Conservation (phyloP, 805 yeast species). For the Hanseniaspora occidentalis region DNA sequence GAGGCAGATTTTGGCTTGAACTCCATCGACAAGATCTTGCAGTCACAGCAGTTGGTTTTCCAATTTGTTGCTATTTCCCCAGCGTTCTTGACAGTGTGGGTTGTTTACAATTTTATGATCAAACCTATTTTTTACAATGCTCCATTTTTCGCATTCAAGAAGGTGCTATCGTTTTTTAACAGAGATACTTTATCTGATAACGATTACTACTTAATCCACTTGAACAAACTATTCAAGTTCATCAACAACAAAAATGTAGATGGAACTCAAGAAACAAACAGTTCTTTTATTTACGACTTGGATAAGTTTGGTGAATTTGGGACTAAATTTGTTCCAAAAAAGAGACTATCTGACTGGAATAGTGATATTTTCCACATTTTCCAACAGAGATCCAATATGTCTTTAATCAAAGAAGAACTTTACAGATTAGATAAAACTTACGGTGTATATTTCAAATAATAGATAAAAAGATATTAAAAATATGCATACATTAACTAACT, state of each 20-base stretch:
- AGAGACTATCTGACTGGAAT: constrained; percentile 40
- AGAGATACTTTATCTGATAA: background rate
- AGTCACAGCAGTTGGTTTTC: constrained; percentile 89
- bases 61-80: constrained; percentile 88
- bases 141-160: constrained; percentile 2
- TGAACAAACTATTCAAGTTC: background rate
- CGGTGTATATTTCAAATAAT: constrained; percentile 21
- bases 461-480: background rate
- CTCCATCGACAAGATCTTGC: constrained; percentile 81
- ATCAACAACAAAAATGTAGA: background rate
- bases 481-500: background rate
- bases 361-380: constrained; percentile 52
- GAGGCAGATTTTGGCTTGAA: constrained; percentile 83
- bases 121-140: constrained; percentile 6
- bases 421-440: constrained; percentile 53
- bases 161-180: background rate
- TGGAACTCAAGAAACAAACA: background rate
- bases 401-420: constrained; percentile 34
- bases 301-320: constrained; percentile 29
- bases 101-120: constrained; percentile 23
- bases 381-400: constrained; percentile 25
- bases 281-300: constrained; percentile 11
- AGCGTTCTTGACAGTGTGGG: constrained; percentile 45
- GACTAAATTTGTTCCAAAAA: constrained; percentile 35
- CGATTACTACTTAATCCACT: background rate